phyloP scores from a whole-genome alignment of 2,329 filamentous ascomycete species.

The Chrysoporthe cubensis region DNA sequence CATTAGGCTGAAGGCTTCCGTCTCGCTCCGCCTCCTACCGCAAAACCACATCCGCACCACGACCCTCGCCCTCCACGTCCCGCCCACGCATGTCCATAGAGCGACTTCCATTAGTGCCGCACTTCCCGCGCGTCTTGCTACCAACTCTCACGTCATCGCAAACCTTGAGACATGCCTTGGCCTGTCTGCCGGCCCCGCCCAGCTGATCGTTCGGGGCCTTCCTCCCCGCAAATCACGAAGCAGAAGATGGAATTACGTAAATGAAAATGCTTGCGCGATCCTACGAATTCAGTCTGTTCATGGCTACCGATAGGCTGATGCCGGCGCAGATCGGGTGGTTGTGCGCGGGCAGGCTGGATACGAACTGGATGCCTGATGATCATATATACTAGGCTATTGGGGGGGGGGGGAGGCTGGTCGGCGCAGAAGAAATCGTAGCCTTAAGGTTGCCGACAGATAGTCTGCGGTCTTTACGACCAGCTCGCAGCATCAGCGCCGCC shows the following conservation, averaged over 20 bases:
- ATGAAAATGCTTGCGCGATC: neutral
- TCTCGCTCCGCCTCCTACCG: neutral
- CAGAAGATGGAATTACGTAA: neutral
- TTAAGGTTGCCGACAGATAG: neutral
- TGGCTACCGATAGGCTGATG: neutral
- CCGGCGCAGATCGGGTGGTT: neutral
- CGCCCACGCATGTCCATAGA: neutral
- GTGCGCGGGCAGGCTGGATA: neutral
- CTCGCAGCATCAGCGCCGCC: neutral
- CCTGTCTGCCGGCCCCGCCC: neutral
- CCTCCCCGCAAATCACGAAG: neutral
- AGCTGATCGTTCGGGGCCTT: neutral
- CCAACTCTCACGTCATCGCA: neutral
- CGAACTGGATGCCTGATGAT: neutral
- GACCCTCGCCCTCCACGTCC: neutral
- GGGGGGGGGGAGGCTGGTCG: neutral
- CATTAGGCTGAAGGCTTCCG: neutral
- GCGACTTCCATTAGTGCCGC: neutral
- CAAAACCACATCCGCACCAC: neutral
- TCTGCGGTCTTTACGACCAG: neutral
- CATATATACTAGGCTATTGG: neutral
- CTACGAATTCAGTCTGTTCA: neutral
- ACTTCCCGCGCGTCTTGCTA: neutral
- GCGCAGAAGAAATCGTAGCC: neutral
- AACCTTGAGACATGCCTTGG: neutral